Evolutionary conservation across 441 rosid genomes (phyloP).

Genomic region (Erysimum pusillum): DNA sequence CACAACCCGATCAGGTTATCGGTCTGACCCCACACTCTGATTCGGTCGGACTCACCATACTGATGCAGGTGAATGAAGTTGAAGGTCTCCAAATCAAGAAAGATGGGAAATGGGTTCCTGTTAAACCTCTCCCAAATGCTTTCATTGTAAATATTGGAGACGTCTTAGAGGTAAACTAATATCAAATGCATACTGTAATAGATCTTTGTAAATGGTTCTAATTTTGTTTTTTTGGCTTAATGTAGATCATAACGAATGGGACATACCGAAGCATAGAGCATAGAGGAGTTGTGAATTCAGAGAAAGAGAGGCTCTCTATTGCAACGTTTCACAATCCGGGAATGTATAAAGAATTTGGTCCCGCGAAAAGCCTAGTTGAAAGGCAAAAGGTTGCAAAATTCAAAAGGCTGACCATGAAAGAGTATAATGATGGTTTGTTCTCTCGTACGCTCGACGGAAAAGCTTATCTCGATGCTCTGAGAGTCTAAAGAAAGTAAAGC

Average conservation of each 20-base stretch:
- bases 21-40: conserved; percentile 56
- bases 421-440: conserved; percentile 35
- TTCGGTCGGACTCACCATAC: conserved; percentile 50
- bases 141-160: conserved; percentile 59
- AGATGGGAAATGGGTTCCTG: conserved; percentile 52
- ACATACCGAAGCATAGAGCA: conserved; percentile 44
- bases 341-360: conserved; percentile 32
- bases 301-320: conserved; percentile 43
- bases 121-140: conserved; percentile 51
- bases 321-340: conserved; percentile 40
- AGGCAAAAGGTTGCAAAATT: conserved; percentile 23
- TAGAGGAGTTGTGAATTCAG: conserved; percentile 43
- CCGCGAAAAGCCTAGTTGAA: conserved; percentile 36
- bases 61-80: conserved; percentile 55
- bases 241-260: conserved; percentile 44
- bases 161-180: conserved; percentile 50
- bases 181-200: background rate
- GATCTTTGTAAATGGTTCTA: background rate
- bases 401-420: conserved; percentile 35
- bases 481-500: background rate
- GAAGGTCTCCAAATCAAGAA: conserved; percentile 59
- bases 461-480: conserved; percentile 38
- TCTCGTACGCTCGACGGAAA: conserved; percentile 40
- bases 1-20: conserved; percentile 49
- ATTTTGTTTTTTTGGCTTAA: background rate